Conservation (phyloP, 805 yeast species). For the Barnettozyma sucrosica region DNA sequence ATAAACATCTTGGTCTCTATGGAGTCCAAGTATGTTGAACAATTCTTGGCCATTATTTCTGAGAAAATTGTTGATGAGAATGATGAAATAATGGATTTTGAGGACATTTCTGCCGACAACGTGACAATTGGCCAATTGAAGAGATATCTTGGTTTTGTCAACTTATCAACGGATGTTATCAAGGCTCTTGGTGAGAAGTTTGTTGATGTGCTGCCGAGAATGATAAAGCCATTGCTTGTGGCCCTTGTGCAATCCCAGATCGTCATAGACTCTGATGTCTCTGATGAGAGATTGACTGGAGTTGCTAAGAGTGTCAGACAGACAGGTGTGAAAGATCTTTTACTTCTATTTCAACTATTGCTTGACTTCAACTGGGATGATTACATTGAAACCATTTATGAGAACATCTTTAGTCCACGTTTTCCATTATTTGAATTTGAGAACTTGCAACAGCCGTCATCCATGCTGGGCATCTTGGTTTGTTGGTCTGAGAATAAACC, state of each 20-base stretch:
- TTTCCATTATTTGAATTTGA: slow-evolving; percentile 63
- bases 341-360: slow-evolving; percentile 46
- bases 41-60: slow-evolving; percentile 60
- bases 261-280: slow-evolving; percentile 22
- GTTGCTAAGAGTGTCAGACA: slow-evolving; percentile 58
- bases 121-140: slow-evolving; percentile 35
- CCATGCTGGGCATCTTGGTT: slow-evolving; percentile 60
- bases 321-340: slow-evolving; percentile 59
- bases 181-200: slow-evolving; percentile 54
- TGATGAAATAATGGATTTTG: slow-evolving; percentile 16
- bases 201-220: slow-evolving; percentile 34
- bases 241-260: slow-evolving; percentile 49
- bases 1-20: slow-evolving; percentile 57
- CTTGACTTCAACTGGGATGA: slow-evolving; percentile 56
- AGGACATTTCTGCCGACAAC: slow-evolving; percentile 18
- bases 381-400: slow-evolving; percentile 45
- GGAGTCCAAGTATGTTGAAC: slow-evolving; percentile 42
- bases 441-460: slow-evolving; percentile 78
- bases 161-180: slow-evolving; percentile 50
- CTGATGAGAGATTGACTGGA: slow-evolving; percentile 18
- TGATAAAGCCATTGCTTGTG: slow-evolving; percentile 32
- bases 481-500: slow-evolving; percentile 47
- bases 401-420: slow-evolving; percentile 55
- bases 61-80: slow-evolving; percentile 40
- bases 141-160: slow-evolving; percentile 59